A percentile compares a stretch with the other conserved stretches of the same genome.
These are phyloP conservation scores for Quercus lobata DNA, from an alignment of 331 rosid genomes.

Conservation along the genomic window DNA sequence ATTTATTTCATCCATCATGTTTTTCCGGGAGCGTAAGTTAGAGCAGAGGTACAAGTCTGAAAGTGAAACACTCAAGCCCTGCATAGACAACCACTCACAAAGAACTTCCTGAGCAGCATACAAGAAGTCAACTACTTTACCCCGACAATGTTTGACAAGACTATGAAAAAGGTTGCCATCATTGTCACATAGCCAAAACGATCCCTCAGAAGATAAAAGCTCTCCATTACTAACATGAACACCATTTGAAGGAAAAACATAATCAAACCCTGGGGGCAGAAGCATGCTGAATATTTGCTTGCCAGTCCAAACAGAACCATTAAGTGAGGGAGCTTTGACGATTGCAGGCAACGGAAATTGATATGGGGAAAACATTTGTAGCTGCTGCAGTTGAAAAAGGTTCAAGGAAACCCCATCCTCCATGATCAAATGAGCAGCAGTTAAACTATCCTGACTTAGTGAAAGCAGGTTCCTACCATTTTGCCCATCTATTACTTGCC, in stretches of 20 bases:
- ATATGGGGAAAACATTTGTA: slow-evolving; percentile 53
- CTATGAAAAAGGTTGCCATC: slow-evolving; percentile 56
- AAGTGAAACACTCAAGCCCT: slow-evolving; percentile 91
- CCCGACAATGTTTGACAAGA: slow-evolving; percentile 46
- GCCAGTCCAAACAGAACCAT: slow-evolving; percentile 63
- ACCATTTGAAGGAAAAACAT: slow-evolving; percentile 40
- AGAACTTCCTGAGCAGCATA: slow-evolving; percentile 69
- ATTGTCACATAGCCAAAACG: slow-evolving; percentile 70
- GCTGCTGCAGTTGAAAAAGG: slow-evolving; percentile 72
- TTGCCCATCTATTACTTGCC: slow-evolving; percentile 75
- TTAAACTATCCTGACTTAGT: slow-evolving; percentile 84
- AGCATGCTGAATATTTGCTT: slow-evolving; percentile 84
- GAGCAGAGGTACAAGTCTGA: slow-evolving; percentile 65
- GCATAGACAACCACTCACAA: slow-evolving; percentile 84
- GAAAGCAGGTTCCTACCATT: slow-evolving; percentile 87
- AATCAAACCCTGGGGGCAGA: slow-evolving; percentile 64
- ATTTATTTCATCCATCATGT: slow-evolving; percentile 72
- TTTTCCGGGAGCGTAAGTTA: slow-evolving; percentile 50
- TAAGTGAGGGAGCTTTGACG: slow-evolving; percentile 51
- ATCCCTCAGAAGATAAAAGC: slow-evolving; percentile 71
- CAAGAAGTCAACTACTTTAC: slow-evolving; percentile 53
- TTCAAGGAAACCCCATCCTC: slow-evolving; percentile 53
- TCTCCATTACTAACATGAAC: slow-evolving; percentile 58
- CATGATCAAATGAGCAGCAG: slow-evolving; percentile 74
- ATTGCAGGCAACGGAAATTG: slow-evolving; percentile 44